phyloP scores from a whole-genome alignment of 176 grass and related monocot species.

The Avena eriantha region DNA sequence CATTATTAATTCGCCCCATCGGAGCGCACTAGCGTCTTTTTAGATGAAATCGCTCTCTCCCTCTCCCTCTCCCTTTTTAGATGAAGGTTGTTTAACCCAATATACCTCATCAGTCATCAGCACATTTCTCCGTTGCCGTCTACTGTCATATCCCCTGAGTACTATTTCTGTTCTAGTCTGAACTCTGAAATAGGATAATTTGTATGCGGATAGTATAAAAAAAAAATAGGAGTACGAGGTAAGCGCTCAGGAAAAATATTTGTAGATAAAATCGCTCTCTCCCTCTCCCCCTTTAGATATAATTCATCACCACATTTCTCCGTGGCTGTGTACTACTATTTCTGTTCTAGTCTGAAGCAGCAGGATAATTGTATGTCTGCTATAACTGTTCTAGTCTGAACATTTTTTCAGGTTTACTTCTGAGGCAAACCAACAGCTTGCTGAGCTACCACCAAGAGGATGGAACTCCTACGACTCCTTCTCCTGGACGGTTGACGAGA shows the following conservation, averaged over 20 bases:
- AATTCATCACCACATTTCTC: neutral
- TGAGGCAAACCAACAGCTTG: constrained; percentile 38
- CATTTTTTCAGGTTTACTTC: constrained; percentile 40
- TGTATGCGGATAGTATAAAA: too few species aligned
- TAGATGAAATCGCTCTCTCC: neutral
- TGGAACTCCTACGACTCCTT: constrained; percentile 99
- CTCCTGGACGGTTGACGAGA: constrained; percentile 80
- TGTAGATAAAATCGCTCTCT: too few species aligned
- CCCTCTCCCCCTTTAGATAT: too few species aligned
- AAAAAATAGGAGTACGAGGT: too few species aligned
- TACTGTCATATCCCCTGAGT: too few species aligned
- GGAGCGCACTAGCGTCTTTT: too few species aligned
- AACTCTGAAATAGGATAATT: too few species aligned
- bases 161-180: too few species aligned
- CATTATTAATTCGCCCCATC: neutral
- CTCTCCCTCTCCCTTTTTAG: neutral
- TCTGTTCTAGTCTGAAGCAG: neutral
- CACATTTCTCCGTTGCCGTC: neutral
- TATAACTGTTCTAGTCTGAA: too few species aligned
- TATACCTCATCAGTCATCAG: neutral
- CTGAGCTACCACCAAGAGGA: constrained; percentile 67
- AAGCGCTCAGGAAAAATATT: too few species aligned
- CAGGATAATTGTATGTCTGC: neutral
- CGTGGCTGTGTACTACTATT: neutral
- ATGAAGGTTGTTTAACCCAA: neutral